These are phyloP conservation scores for Fusarium paranaense DNA, from an alignment of 2,329 filamentous ascomycete species.

Conservation along the genomic window DNA sequence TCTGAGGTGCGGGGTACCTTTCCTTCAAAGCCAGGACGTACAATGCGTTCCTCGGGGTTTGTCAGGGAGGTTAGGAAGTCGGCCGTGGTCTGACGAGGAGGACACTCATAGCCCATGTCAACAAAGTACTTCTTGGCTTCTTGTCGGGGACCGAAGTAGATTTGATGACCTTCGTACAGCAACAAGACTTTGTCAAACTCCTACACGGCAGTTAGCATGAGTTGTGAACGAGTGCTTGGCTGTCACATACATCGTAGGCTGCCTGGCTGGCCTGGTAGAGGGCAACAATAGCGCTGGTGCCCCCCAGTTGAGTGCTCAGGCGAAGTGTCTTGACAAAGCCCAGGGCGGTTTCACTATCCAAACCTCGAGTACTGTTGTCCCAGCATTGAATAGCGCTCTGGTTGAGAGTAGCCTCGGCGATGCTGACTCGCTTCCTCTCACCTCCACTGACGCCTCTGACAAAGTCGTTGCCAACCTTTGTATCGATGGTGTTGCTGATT, in stretches of 20 bases:
- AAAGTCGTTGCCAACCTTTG: constrained; percentile 75
- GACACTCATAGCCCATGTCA: constrained; percentile 66
- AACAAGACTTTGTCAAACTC: constrained; percentile 75
- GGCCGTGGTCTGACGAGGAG: constrained; percentile 69
- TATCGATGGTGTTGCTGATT: constrained; percentile 78
- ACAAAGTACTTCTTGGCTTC: constrained; percentile 40
- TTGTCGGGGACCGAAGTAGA: constrained; percentile 54
- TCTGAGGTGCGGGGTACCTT: constrained; percentile 48
- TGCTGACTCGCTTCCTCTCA: constrained; percentile 80
- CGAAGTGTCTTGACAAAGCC: constrained; percentile 45
- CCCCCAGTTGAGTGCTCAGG: constrained; percentile 68
- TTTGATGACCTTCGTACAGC: constrained; percentile 74
- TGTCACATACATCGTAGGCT: constrained; percentile 46
- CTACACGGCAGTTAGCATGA: neutral
- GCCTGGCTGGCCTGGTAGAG: constrained; percentile 70
- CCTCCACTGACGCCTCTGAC: constrained; percentile 80
- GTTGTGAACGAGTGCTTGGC: no score
- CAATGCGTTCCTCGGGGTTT: constrained; percentile 46
- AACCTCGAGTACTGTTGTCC: constrained; percentile 45
- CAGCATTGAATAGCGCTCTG: constrained; percentile 54
- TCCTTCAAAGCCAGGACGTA: constrained; percentile 47
- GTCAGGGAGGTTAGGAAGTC: constrained; percentile 74
- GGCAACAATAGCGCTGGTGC: constrained; percentile 68
- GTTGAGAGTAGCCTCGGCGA: constrained; percentile 75
- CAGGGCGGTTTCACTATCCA: constrained; percentile 41